Conservation (phyloP, 1,139 yeast genomes). For the Debaryomycetaceae sp. region DNA sequence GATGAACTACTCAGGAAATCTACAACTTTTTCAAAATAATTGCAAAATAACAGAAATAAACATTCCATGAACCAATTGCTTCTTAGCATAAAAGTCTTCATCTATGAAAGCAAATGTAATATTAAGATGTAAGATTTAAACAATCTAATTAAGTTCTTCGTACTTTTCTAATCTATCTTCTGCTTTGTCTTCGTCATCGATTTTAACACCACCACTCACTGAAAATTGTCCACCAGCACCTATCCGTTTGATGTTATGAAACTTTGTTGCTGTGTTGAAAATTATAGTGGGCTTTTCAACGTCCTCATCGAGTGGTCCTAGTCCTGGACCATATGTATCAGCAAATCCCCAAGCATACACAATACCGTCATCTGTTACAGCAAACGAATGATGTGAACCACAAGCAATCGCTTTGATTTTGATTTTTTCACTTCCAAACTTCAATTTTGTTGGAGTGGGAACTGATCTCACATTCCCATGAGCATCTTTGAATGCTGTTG, state of each 20-base stretch:
- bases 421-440: conserved; percentile 26
- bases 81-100: too few species aligned
- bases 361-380: conserved; percentile 78
- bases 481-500: conserved; percentile 68
- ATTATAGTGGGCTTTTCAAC: conserved; percentile 83
- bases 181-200: conserved; percentile 56
- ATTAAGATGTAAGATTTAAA: too few species aligned
- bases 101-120: too few species aligned
- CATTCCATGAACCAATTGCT: too few species aligned
- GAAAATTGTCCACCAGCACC: conserved; percentile 97
- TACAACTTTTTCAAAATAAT: too few species aligned
- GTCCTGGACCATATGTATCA: conserved; percentile 92
- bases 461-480: conserved; percentile 85
- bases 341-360: conserved; percentile 98
- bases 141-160: conserved; percentile 21
- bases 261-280: conserved; percentile 87
- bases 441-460: conserved; percentile 73
- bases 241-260: conserved; percentile 61
- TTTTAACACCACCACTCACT: conserved; percentile 73
- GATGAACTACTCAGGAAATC: too few species aligned
- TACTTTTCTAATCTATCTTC: conserved; percentile 58
- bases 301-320: conserved; percentile 90
- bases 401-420: conserved; percentile 64
- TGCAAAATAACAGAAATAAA: too few species aligned
- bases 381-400: conserved; percentile 92